These are phyloP conservation scores for Marchantia paleacea DNA, from an alignment of 225 moss, liverwort and hornwort genomes.

Conservation along the genomic window DNA sequence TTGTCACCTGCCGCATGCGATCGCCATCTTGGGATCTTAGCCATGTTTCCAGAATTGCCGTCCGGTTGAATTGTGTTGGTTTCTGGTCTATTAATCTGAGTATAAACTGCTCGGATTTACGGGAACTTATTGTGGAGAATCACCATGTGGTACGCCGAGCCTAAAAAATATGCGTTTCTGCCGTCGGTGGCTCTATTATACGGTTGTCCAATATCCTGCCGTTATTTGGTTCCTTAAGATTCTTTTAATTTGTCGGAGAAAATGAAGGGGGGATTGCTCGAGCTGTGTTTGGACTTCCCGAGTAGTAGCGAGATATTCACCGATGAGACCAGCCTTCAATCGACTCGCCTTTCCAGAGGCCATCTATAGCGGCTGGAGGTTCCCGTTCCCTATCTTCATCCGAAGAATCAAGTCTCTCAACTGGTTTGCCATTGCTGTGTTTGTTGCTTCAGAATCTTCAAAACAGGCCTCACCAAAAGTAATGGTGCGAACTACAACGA, in stretches of 20 bases:
- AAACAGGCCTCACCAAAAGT: too few species aligned
- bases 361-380: background rate
- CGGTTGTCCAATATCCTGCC: conserved; percentile 28
- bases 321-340: background rate
- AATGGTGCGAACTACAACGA: background rate
- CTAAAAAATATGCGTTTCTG: conserved; percentile 12
- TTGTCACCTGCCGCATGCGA: background rate
- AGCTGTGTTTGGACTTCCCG: background rate
- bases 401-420: background rate
- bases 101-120: background rate
- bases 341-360: background rate
- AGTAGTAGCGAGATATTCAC: background rate
- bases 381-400: background rate
- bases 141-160: conserved; percentile 16
- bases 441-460: background rate
- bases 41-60: background rate
- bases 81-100: background rate
- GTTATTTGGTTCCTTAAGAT: conserved; percentile 28
- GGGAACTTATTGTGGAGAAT: background rate
- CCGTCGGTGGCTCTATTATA: conserved; percentile 4
- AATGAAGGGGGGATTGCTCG: background rate
- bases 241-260: background rate
- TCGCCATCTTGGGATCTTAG: background rate
- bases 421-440: conserved; percentile 7
- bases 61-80: background rate